A percentile compares a stretch with the other conserved stretches of the same genome.
These are phyloP conservation scores for Xylariaceae sp. DNA, from an alignment of 2,329 filamentous ascomycete genomes.

Conservation along the genomic window DNA sequence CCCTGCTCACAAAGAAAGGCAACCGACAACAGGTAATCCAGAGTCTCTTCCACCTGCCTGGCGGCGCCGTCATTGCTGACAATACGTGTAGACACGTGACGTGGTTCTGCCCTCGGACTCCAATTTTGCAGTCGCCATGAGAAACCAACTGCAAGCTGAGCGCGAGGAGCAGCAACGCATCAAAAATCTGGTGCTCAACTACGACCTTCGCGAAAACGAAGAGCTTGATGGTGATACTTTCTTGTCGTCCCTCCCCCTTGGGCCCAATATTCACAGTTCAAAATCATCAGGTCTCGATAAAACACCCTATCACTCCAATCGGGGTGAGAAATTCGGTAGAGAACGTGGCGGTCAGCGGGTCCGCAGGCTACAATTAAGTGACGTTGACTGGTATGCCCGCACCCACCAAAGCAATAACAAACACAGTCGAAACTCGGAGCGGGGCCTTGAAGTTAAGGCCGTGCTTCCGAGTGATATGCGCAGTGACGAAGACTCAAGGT, in stretches of 20 bases:
- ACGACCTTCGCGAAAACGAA: conserved; percentile 82
- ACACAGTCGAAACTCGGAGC: conserved; percentile 3
- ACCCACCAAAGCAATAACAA: conserved; percentile 20
- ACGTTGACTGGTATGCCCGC: conserved; percentile 85
- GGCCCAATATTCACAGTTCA: conserved; percentile 45
- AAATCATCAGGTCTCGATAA: conserved; percentile 45
- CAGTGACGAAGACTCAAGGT: conserved; percentile 15
- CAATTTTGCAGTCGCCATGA: conserved; percentile 93
- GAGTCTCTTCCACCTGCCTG: neutral
- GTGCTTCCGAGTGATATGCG: conserved; percentile 7
- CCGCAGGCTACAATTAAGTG: conserved; percentile 87
- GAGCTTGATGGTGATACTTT: conserved; percentile 67
- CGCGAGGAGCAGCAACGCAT: conserved; percentile 96
- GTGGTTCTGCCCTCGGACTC: conserved; percentile 89
- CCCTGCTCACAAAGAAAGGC: conserved; percentile 88
- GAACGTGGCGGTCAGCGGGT: conserved; percentile 74
- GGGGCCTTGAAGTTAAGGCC: conserved; percentile 12
- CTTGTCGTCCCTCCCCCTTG: conserved; percentile 39
- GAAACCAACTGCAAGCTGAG: conserved; percentile 88
- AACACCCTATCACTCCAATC: conserved; percentile 47
- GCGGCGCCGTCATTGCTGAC: conserved; percentile 5
- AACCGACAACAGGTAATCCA: conserved; percentile 79
- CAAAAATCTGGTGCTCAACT: conserved; percentile 95
- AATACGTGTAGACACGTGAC: conserved; percentile 64
- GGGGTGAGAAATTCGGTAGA: conserved; percentile 49